Base-by-base conservation (phyloP, 768 basidiomycete species). In the Serendipita indica region DNA sequence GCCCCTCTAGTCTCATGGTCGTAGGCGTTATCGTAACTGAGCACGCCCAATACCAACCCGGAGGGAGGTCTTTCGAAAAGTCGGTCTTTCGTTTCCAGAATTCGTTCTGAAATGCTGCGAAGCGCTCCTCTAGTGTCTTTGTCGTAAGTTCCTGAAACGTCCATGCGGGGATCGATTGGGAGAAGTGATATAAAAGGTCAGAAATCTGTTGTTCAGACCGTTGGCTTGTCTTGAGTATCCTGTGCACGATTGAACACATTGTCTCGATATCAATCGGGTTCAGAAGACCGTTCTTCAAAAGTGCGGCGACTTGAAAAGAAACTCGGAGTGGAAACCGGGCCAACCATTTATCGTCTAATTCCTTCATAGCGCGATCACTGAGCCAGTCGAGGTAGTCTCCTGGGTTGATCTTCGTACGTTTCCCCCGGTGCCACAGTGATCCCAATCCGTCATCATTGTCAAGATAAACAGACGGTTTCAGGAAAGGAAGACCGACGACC, bases 251-350 rank as follows among this genome's bases (percentile, higher is more conserved):
- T 3, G 20, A 20, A 54, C 49, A 33, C 22, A 54, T 25, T 7
- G 22, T 18, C 30, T 28, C 30, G 1, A 90, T 41, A 33, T 87
- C 83, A 5, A 69, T 69, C 0, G 85, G 81, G 60, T 81, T 79
- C 20, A 89, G 72, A 18, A 79, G 68, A 0, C 78, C 77, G 60
- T 83, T 85, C 22, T 73, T 79, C 3, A 90, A 67, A 10, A 88
- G 71, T 0, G 80, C 77, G 66, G 86, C 86, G 28, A 89, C 70
- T 67, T 91, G 89, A 66, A 89, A 91, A 0, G 82, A 83, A 32
- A 87, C 74, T 3, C 72, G 68, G 84, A 84, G 89, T 13, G 76
- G 72, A 45, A 82, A 74, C 2, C 67, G 68, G 30, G 67, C 67
- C 39, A 84, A 62, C 69, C 73, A 74, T 14, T 64, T 65, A 14